Evolutionary conservation across 2,329 filamentous ascomycete species (phyloP), one percentile per base, ranked within the genome.

Genomic region (Alternaria sp.): DNA sequence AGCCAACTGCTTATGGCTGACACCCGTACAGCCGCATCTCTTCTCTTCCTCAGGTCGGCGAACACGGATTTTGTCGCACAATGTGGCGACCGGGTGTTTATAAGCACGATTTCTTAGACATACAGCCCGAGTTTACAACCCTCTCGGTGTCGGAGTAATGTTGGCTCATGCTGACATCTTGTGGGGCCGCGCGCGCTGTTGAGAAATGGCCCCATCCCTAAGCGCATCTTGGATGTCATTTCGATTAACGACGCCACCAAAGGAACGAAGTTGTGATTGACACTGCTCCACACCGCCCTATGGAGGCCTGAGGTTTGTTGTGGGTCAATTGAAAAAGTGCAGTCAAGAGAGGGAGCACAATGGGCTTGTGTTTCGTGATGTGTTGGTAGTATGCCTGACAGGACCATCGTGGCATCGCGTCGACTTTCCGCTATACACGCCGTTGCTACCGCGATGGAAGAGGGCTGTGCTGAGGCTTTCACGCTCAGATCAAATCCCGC

Each of bases 391-490:
- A 46, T 28, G 20, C 28, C 36, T 38, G 14, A 27, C 43, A 32
- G 20, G 30, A 18, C 36, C 20, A 40, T 45, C 10, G 10, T 27
- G 51, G 30, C 27, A 43, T 46, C 55, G 48, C 38, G 11, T 54
- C 14, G 5, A 57, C 43, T 43, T 51, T 48, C 49, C 51, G 40
- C 51, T 25, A 22, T 54, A 34, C 28, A 43, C 28, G 14, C 59
- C 30, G 38, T 44, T 45, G 54, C 28, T 54, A 32, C 40, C 18
- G 22, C 27, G 32, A 28, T 25, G 16, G 43, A 46, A 36, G n/a
- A 57, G 44, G 56, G 65, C 60, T 61, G 59, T 57, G 46, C 58
- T 62, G 56, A 58, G 59, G 49, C 56, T 57, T 55, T 51, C 38
- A 43, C 54, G 66, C 63, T 48, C 53, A 62, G 62, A 57, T 62